A percentile compares a stretch with the other conserved stretches of the same genome.
Evolutionary conservation across 2,329 filamentous ascomycete genomes (phyloP).

Genomic region (Hypoxylon sp.): DNA sequence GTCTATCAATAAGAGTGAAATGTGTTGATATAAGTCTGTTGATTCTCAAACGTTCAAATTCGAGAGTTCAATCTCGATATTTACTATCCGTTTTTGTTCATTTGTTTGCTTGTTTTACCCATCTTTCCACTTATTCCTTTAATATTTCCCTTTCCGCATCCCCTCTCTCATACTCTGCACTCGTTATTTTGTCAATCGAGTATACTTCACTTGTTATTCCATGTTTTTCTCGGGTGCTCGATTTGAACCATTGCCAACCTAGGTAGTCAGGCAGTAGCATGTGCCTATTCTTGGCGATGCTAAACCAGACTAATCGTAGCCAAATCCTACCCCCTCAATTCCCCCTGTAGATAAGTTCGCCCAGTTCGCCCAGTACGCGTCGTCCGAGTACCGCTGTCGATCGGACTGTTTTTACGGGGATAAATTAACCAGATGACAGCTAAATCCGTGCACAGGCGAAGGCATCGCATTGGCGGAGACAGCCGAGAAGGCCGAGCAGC

Average conservation of each 20-base stretch:
- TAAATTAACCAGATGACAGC: neutral
- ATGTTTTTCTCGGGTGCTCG: no score
- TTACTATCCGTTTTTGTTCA: neutral
- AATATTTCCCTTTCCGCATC: no score
- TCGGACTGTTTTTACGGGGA: neutral
- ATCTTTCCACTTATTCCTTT: neutral
- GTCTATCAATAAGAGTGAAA: neutral
- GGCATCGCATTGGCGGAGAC: neutral
- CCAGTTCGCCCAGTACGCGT: neutral
- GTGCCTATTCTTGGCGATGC: neutral
- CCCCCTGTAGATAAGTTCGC: neutral
- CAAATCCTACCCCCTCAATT: neutral
- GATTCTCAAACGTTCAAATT: no score
- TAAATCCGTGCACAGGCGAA: constrained; percentile 18
- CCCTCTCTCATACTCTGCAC: no score
- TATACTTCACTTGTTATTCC: no score
- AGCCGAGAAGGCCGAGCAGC: neutral
- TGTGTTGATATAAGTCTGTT: neutral
- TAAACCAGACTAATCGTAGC: neutral
- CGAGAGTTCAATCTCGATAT: no score
- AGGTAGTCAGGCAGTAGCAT: no score
- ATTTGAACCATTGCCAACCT: no score
- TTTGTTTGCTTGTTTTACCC: neutral
- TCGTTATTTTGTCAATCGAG: no score
- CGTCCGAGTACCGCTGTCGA: neutral